phyloP scores from a whole-genome alignment of 2,329 filamentous ascomycete genomes.

The Diaporthe eres region DNA sequence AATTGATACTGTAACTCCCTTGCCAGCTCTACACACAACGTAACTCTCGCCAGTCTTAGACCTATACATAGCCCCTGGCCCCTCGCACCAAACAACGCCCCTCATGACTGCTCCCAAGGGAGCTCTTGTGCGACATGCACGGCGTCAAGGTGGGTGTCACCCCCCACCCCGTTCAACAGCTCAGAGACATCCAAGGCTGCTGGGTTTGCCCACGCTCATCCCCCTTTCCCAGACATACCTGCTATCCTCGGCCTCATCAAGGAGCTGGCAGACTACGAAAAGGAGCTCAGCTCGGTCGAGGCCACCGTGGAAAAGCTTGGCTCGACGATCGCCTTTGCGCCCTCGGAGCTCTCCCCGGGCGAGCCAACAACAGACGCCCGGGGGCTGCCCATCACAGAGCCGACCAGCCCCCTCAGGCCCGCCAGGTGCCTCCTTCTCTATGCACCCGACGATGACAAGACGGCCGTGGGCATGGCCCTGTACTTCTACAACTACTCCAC shows the following conservation, averaged over 20 bases:
- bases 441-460: conserved; percentile 57
- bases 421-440: conserved; percentile 82
- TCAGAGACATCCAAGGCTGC: not conserved
- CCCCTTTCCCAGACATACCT: conserved; percentile 74
- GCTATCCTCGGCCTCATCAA: conserved; percentile 86
- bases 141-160: conserved; percentile 65
- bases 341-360: conserved; percentile 58
- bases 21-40: too few relatives aligned
- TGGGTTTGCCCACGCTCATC: not conserved
- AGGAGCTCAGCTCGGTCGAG: conserved; percentile 79
- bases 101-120: not conserved
- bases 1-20: too few relatives aligned
- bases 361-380: conserved; percentile 47
- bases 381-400: conserved; percentile 61
- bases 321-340: conserved; percentile 83
- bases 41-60: conserved; percentile 41
- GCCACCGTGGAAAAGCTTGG: conserved; percentile 83
- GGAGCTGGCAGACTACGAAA: conserved; percentile 90
- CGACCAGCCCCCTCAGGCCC: conserved; percentile 70
- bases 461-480: conserved; percentile 81
- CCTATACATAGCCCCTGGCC: too few relatives aligned
- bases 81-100: not conserved
- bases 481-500: conserved; percentile 98
- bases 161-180: not conserved
- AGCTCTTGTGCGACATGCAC: conserved; percentile 68